Percentiles rank a stretch among this genome's conserved stretches.
phyloP scores from a whole-genome alignment of 495 filamentous ascomycete genomes.

The Podospora pseudocomata region DNA sequence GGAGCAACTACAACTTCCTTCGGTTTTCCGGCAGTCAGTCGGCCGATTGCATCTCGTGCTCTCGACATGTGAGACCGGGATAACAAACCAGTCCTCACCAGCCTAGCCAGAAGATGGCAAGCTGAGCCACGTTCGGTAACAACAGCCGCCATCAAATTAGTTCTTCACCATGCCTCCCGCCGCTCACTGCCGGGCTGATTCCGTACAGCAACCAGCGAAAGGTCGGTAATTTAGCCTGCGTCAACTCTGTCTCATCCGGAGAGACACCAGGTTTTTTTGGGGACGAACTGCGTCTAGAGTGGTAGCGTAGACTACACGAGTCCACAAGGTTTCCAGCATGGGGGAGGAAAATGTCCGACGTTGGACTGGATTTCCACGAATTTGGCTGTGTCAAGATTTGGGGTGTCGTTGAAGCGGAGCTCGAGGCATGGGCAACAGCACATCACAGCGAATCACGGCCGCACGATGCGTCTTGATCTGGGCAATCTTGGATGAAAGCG shows the following conservation, averaged over 20 bases:
- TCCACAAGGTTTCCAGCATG: not conserved
- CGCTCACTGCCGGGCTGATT: not conserved
- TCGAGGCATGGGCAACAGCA: not conserved
- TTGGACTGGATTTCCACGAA: not conserved
- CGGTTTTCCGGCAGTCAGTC: not conserved
- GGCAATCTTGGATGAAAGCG: slow-evolving; percentile 21
- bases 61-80: not conserved
- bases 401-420: not conserved
- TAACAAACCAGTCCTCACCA: not conserved
- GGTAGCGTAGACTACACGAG: not conserved
- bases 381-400: not conserved
- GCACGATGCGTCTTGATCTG: not conserved
- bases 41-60: not conserved
- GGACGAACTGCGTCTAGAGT: not conserved
- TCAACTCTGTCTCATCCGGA: slow-evolving; percentile 21
- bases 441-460: slow-evolving; percentile 1
- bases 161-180: not conserved
- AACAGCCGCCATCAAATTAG: not conserved
- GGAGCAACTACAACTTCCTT: not conserved
- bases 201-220: not conserved
- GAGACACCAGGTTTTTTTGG: not conserved
- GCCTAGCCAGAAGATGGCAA: not conserved
- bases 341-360: not conserved
- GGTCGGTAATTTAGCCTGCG: slow-evolving; percentile 16
- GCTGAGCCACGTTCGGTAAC: not conserved